Conservation (phyloP, 2,329 filamentous ascomycete species). For the Thielaviopsis ethacetica region DNA sequence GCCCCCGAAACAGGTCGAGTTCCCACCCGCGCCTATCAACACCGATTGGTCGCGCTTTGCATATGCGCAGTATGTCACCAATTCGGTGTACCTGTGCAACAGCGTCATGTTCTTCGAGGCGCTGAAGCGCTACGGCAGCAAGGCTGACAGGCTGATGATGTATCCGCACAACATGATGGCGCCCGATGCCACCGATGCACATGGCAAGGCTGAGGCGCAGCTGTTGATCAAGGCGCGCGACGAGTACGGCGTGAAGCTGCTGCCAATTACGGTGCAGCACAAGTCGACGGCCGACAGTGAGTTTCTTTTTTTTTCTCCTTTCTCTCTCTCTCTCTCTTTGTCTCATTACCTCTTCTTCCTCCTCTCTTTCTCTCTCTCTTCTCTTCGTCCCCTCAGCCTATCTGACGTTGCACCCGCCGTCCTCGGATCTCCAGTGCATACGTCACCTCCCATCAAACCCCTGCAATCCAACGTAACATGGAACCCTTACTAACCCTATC, state of each 20-base stretch:
- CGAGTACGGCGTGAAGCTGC: slow-evolving; percentile 24
- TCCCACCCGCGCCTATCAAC: too few species aligned
- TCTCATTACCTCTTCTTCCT: too few species aligned
- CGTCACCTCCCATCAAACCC: too few species aligned
- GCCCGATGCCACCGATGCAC: slow-evolving; percentile 16
- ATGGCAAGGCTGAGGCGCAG: slow-evolving; percentile 15
- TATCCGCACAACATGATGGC: slow-evolving; percentile 23
- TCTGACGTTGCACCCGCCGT: too few species aligned
- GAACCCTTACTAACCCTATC: too few species aligned
- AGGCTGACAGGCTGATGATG: slow-evolving; percentile 26
- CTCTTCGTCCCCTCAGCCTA: too few species aligned
- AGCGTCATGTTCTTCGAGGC: slow-evolving; percentile 30
- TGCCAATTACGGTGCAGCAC: slow-evolving; percentile 23
- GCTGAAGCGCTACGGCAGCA: slow-evolving; percentile 22
- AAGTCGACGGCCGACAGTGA: slow-evolving; percentile 20
- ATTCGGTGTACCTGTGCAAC: slow-evolving; percentile 27
- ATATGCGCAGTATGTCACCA: slow-evolving; percentile 29
- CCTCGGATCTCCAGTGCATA: too few species aligned
- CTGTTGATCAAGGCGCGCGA: slow-evolving; percentile 24
- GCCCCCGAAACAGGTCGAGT: too few species aligned
- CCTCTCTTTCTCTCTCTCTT: too few species aligned
- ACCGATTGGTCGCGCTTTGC: slow-evolving; percentile 24
- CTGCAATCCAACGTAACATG: too few species aligned
- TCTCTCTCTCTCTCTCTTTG: too few species aligned
- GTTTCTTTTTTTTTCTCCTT: slow-evolving; percentile 5